These are phyloP conservation scores for Pyrus betulifolia DNA, from an alignment of 306 rosid genomes.

Conservation along the genomic window DNA sequence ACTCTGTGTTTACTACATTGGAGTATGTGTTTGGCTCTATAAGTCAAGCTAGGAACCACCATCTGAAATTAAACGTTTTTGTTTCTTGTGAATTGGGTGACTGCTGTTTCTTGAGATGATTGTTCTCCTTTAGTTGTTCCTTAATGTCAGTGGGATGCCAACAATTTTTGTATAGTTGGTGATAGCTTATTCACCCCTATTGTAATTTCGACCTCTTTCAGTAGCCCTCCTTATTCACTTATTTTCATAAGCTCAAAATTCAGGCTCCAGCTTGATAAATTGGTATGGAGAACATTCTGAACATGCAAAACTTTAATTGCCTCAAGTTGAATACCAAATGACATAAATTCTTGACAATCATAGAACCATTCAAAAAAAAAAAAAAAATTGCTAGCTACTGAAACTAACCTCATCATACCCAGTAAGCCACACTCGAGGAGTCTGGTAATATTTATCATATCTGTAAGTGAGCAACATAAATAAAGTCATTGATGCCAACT, in stretches of 20 bases:
- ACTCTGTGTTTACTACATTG: background rate
- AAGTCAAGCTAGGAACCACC: background rate
- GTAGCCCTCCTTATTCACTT: background rate
- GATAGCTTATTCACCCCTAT: background rate
- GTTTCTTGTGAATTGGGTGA: background rate
- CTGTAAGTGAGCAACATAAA: constrained; percentile 24
- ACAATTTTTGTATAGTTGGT: background rate
- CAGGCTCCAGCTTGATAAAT: background rate
- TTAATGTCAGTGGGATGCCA: background rate
- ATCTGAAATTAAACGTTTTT: background rate
- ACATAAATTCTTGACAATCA: background rate
- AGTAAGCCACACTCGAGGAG: constrained; percentile 98
- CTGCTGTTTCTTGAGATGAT: background rate
- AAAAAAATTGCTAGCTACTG: background rate
- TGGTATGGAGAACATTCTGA: background rate
- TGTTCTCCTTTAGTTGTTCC: background rate
- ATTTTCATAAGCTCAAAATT: background rate
- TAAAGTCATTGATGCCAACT: background rate
- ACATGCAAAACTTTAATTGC: background rate
- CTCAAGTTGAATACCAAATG: background rate
- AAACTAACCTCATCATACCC: constrained; percentile 88
- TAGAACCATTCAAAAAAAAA: background rate
- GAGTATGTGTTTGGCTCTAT: background rate
- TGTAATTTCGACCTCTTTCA: background rate
- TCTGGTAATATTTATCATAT: constrained; percentile 94